These are phyloP conservation scores for Silene noctiflora DNA, from an alignment of 179 eudicot species.

Conservation along the genomic window DNA sequence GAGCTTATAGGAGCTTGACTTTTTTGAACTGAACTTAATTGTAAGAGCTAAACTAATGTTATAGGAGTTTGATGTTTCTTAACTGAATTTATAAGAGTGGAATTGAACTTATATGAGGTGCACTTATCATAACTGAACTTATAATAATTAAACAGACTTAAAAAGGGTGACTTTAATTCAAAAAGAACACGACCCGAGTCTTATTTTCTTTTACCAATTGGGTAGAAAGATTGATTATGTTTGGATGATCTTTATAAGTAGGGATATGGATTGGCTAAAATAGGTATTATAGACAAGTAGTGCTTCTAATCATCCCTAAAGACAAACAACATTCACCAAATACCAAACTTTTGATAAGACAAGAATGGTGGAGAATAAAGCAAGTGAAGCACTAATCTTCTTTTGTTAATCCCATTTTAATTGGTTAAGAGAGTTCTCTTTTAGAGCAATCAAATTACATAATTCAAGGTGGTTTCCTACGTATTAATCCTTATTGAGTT, in stretches of 20 bases:
- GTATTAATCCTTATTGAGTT: background rate
- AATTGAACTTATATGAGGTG: no score
- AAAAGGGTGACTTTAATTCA: no score
- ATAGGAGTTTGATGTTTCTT: no score
- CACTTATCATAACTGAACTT: no score
- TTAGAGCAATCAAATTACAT: conserved; percentile 14
- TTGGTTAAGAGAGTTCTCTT: conserved; percentile 11
- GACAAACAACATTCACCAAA: conserved; percentile 63
- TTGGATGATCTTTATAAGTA: background rate
- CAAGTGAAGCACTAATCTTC: conserved; percentile 35
- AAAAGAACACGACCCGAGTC: background rate
- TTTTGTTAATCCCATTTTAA: conserved; percentile 17
- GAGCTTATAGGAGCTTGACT: no score
- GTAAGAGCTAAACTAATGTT: no score
- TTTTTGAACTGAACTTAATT: no score
- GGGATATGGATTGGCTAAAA: conserved; percentile 24
- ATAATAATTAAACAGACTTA: no score
- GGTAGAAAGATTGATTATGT: conserved; percentile 7
- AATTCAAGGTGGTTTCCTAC: conserved; percentile 21
- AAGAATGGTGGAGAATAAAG: conserved; percentile 73
- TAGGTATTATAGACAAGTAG: conserved; percentile 20
- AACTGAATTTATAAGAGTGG: no score
- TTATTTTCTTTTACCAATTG: background rate
- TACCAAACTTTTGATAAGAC: conserved; percentile 48
- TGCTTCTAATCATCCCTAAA: conserved; percentile 49